A percentile compares a stretch with the other conserved stretches of the same genome.
phyloP scores from a whole-genome alignment of 352 stramenopile genomes.

The Phytopythium sindhum region DNA sequence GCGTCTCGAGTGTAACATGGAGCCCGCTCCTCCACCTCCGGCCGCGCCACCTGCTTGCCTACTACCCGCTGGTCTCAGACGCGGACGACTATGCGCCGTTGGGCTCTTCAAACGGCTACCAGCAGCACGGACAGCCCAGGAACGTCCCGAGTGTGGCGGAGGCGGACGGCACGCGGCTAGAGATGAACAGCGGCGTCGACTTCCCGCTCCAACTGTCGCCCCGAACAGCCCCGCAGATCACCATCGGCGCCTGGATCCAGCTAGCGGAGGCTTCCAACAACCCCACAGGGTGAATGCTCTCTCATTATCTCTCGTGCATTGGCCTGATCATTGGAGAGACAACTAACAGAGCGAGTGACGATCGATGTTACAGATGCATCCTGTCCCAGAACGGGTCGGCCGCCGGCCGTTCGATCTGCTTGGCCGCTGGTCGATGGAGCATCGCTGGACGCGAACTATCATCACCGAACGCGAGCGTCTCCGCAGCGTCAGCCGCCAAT shows the following conservation, averaged over 20 bases:
- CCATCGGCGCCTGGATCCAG: conserved; percentile 42
- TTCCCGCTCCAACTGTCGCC: conserved; percentile 30
- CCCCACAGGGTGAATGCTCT: conserved; percentile 14
- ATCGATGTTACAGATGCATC: conserved; percentile 28
- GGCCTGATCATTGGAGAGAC: neutral
- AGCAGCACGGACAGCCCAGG: conserved; percentile 25
- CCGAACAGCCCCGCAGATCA: conserved; percentile 21
- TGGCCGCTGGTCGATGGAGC: conserved; percentile 29
- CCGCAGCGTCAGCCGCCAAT: neutral
- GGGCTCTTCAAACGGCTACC: conserved; percentile 30
- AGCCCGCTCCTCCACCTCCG: conserved; percentile 27
- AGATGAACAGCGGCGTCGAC: conserved; percentile 21
- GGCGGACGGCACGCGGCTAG: conserved; percentile 11
- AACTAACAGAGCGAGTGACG: too few relatives aligned
- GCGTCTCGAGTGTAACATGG: neutral
- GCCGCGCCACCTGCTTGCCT: conserved; percentile 36
- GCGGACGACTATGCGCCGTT: conserved; percentile 34
- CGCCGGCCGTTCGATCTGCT: conserved; percentile 35
- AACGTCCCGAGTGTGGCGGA: neutral
- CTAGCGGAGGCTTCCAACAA: conserved; percentile 13
- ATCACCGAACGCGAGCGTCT: conserved; percentile 4
- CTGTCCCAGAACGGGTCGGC: conserved; percentile 40
- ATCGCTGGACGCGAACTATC: conserved; percentile 13
- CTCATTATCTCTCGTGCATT: conserved; percentile 4
- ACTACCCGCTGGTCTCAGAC: conserved; percentile 39